Evolutionary conservation across 2,329 filamentous ascomycete genomes (phyloP), one percentile per base, ranked within the genome.

Genomic region (Monilinia fructigena): DNA sequence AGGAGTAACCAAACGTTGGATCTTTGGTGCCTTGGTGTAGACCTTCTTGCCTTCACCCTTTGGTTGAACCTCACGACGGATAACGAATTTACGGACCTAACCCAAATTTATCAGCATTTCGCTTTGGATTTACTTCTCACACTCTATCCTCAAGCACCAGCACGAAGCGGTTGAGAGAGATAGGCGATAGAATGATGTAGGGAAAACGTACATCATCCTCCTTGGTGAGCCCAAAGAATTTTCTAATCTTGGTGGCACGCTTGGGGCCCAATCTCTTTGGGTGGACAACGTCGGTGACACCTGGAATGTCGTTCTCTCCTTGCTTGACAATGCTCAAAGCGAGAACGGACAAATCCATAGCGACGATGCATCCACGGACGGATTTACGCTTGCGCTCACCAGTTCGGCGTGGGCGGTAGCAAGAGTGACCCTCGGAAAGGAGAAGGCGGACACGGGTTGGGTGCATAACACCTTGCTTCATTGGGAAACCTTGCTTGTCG

Each of bases 401-500:
- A 75, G 90, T 91, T 81, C 95, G 93, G 84, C 95, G 94, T 80
- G 94, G 89, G 80, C 95, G 94, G 90, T 98, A 99, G 92, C 95
- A 99, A 77, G 92, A 95, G 91, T 98, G 95, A 82, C 95, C 95
- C 67, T 96, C 93, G 80, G 90, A 80, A 80, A 99, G 92, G 78
- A 99, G 91, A 76, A 99, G 93, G 76, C 92, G 90, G 84, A 97
- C 95, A 95, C 95, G 95, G 82, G 92, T 95, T 78, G 95, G 93
- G 83, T 96, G 91, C 88, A 99, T 94, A 82, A 96, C 91, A 87
- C 95, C 95, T 90, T 99, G 96, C 93, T 99, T 99, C 95, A 99
- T 99, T 77, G 95, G 95, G 89, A 99, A 99, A 86, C 95, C 95
- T 88, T 99, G 96, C 92, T 99, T 99, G 91, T 99, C 95, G 91